These are phyloP conservation scores for Exserohilum turcica DNA, from an alignment of 2,329 filamentous ascomycete species.

Conservation along the genomic window DNA sequence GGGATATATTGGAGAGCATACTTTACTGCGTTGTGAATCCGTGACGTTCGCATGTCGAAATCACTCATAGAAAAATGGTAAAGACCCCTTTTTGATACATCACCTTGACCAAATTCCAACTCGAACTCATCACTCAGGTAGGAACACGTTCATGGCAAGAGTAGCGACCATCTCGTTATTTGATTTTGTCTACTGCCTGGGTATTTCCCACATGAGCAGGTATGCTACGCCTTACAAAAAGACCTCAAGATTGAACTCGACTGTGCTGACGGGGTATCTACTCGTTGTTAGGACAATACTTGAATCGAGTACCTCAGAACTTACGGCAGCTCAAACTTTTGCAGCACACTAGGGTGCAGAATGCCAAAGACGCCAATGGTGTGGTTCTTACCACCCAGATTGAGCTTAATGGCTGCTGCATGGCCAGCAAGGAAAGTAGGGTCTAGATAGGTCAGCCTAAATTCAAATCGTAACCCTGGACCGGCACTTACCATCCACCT, in stretches of 20 bases:
- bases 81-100: no score
- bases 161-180: no score
- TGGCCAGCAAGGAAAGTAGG: conserved; percentile 91
- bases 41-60: no score
- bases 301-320: conserved; percentile 26
- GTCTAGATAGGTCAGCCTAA: conserved; percentile 54
- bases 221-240: conserved; percentile 66
- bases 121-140: no score
- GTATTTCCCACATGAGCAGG: background rate
- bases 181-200: no score
- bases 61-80: no score
- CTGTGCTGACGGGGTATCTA: conserved; percentile 86
- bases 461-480: background rate
- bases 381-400: conserved; percentile 72
- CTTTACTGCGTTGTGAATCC: background rate
- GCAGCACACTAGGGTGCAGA: conserved; percentile 87
- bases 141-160: no score
- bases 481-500: conserved; percentile 69
- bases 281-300: conserved; percentile 23
- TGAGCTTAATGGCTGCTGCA: conserved; percentile 81
- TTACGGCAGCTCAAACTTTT: conserved; percentile 88
- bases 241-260: conserved; percentile 93
- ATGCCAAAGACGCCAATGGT: conserved; percentile 92
- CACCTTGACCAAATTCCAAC: no score
- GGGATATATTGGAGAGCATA: no score